A percentile compares a stretch with the other conserved stretches of the same genome.
phyloP scores from a whole-genome alignment of 2,329 filamentous ascomycete species.

The Coleophoma eucalyptorum region DNA sequence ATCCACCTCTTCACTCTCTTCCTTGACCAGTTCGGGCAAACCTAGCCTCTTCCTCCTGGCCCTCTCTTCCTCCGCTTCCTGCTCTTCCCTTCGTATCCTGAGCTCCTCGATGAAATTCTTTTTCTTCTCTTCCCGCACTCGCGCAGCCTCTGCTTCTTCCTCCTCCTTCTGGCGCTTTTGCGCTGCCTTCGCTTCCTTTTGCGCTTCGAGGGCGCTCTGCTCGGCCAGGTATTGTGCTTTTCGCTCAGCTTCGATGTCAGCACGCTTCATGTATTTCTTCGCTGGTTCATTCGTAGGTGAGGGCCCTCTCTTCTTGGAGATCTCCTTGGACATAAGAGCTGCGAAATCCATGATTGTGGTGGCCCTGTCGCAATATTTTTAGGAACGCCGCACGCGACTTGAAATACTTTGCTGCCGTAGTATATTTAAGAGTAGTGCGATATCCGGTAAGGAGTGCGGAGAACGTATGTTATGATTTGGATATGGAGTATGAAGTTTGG shows the following conservation, averaged over 20 bases:
- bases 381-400: too few species aligned
- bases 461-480: not conserved
- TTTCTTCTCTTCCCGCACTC: conserved; percentile 76
- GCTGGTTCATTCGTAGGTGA: conserved; percentile 23
- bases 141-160: conserved; percentile 69
- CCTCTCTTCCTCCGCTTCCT: conserved; percentile 70
- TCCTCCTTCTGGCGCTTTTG: conserved; percentile 90
- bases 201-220: conserved; percentile 69
- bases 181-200: conserved; percentile 64
- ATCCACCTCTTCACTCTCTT: conserved; percentile 40
- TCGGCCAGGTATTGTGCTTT: conserved; percentile 77
- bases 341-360: conserved; percentile 81
- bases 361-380: not conserved
- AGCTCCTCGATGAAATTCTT: conserved; percentile 79
- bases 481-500: not conserved
- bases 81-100: conserved; percentile 62
- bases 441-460: too few species aligned
- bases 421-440: not conserved
- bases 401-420: not conserved
- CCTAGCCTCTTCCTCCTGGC: conserved; percentile 73
- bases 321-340: conserved; percentile 87
- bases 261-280: conserved; percentile 81
- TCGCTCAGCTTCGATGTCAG: conserved; percentile 81
- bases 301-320: conserved; percentile 57
- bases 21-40: conserved; percentile 66